Conservation (phyloP, 176 grass and related monocot genomes). For the Bothriochloa decipiens region DNA sequence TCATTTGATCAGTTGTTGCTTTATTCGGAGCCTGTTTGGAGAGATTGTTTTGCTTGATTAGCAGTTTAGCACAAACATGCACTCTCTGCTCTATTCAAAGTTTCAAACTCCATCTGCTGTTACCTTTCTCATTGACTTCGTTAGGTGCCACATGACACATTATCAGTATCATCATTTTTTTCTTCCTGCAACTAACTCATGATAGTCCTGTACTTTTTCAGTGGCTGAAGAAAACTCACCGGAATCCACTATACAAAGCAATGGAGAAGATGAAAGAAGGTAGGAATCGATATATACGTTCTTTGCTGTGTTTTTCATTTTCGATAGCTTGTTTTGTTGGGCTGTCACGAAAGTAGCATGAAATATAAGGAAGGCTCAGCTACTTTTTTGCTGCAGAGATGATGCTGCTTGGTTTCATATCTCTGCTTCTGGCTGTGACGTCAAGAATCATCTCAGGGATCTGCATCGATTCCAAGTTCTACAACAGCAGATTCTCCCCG, state of each 20-base stretch:
- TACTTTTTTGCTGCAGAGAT: conserved; percentile 61
- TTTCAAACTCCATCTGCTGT: neutral
- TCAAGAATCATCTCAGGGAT: conserved; percentile 87
- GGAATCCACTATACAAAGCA: conserved; percentile 87
- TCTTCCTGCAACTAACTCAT: neutral
- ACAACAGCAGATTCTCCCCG: conserved; percentile 75
- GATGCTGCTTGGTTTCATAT: conserved; percentile 98
- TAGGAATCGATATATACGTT: neutral
- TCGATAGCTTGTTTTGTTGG: neutral
- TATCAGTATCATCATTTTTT: neutral
- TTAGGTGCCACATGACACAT: neutral
- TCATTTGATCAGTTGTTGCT: neutral
- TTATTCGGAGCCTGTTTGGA: too few species aligned
- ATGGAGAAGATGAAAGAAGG: conserved; percentile 99
- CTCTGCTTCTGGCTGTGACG: conserved; percentile 78
- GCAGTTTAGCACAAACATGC: too few species aligned
- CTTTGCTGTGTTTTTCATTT: neutral
- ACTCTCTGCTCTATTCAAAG: neutral
- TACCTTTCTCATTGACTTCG: neutral
- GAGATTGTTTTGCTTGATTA: neutral
- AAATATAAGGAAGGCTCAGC: neutral
- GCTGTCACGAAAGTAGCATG: neutral
- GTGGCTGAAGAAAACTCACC: conserved; percentile 91
- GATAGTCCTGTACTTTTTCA: conserved; percentile 36
- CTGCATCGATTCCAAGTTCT: conserved; percentile 89